phyloP scores from a whole-genome alignment of 345 rosid genomes.

The Barbarea vulgaris region DNA sequence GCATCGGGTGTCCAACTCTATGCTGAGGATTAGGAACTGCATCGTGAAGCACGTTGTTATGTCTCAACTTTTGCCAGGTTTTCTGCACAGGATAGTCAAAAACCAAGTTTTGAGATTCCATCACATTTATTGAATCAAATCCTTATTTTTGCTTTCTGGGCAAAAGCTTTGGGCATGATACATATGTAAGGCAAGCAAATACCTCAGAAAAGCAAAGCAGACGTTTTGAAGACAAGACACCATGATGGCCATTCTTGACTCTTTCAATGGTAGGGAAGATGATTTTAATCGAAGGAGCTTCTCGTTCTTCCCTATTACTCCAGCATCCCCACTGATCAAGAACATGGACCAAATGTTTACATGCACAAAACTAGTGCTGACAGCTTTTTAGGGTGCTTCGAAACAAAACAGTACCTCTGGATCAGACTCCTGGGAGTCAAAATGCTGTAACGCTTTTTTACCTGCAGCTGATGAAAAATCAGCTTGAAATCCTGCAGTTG shows the following conservation, averaged over 20 bases:
- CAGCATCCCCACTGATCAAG: constrained; percentile 88
- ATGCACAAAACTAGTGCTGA: constrained; percentile 7
- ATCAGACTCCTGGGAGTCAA: constrained; percentile 92
- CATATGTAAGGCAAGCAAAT: constrained; percentile 14
- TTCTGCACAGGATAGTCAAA: constrained; percentile 51
- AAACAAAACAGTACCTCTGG: constrained; percentile 68
- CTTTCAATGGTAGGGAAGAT: constrained; percentile 84
- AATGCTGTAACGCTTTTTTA: constrained; percentile 56
- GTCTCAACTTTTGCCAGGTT: constrained; percentile 82
- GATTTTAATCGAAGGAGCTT: constrained; percentile 70
- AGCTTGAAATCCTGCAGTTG: constrained; percentile 72
- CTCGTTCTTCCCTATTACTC: constrained; percentile 81
- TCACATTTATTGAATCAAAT: background rate
- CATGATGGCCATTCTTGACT: constrained; percentile 63
- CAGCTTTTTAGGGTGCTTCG: background rate
- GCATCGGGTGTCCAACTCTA: constrained; percentile 80
- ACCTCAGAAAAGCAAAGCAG: constrained; percentile 95
- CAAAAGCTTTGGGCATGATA: background rate
- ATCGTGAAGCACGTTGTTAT: constrained; percentile 60
- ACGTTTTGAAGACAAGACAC: constrained; percentile 66
- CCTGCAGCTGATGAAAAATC: constrained; percentile 84
- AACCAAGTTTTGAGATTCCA: background rate
- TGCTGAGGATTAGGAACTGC: constrained; percentile 78
- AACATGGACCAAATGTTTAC: constrained; percentile 10
- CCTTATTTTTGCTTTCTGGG: background rate